Percentiles rank a stretch among this genome's conserved stretches.
phyloP scores from a whole-genome alignment of 1,139 yeast genomes.

The Geotrichum aggregatum region DNA sequence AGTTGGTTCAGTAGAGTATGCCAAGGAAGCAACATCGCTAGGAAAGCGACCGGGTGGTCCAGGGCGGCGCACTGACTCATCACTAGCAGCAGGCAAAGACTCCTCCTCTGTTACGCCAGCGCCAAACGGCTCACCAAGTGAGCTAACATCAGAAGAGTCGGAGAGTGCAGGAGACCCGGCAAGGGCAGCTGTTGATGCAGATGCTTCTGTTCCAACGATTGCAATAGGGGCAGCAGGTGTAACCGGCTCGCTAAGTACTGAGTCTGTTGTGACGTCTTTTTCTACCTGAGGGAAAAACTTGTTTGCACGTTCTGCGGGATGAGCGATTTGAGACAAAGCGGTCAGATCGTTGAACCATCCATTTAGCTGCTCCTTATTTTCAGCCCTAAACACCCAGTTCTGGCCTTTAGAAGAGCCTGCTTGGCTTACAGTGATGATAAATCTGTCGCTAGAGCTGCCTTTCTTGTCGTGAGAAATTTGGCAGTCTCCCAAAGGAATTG shows the following conservation, averaged over 20 bases:
- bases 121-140: conserved; percentile 34
- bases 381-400: conserved; percentile 89
- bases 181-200: background rate
- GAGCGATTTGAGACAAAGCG: conserved; percentile 54
- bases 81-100: conserved; percentile 8
- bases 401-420: conserved; percentile 64
- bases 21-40: conserved; percentile 30
- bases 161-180: conserved; percentile 25
- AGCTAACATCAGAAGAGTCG: conserved; percentile 34
- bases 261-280: conserved; percentile 2
- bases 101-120: conserved; percentile 12
- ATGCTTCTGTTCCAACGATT: background rate
- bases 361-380: conserved; percentile 70
- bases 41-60: conserved; percentile 31
- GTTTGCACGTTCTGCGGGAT: conserved; percentile 32
- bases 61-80: background rate
- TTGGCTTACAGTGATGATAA: conserved; percentile 71
- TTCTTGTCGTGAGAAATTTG: conserved; percentile 71
- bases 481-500: conserved; percentile 76
- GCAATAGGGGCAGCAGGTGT: conserved; percentile 23
- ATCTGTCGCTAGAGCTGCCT: conserved; percentile 59
- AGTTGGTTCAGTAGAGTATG: conserved; percentile 8
- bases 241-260: conserved; percentile 22
- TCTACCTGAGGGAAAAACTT: conserved; percentile 23
- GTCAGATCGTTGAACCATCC: conserved; percentile 80